Evolutionary conservation across 768 basidiomycete genomes (phyloP).

Genomic region (Mycena galopus): DNA sequence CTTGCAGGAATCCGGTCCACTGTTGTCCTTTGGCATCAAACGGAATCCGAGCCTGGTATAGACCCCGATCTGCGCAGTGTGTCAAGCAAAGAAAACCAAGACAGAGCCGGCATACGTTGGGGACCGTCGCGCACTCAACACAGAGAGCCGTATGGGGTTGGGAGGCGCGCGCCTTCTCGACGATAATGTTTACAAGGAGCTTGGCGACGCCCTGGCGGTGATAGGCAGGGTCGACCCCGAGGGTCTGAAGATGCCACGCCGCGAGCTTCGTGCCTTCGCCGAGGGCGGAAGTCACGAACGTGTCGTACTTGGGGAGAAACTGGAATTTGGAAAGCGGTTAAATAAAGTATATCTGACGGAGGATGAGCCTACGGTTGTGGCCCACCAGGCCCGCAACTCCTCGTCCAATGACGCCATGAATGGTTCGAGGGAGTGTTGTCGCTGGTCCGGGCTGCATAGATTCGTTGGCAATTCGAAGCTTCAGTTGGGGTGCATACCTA

Average conservation of each 20-base stretch:
- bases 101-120: not conserved
- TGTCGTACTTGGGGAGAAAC: slow-evolving; percentile 22
- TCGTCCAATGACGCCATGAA: not conserved
- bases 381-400: slow-evolving; percentile 27
- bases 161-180: not conserved
- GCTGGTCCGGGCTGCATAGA: slow-evolving; percentile 9
- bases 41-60: slow-evolving; percentile 2
- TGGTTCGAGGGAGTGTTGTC: slow-evolving; percentile 2
- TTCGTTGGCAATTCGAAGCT: not conserved
- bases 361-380: not conserved
- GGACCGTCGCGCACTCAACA: slow-evolving; percentile 1
- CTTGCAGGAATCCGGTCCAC: not conserved
- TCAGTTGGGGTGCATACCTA: not conserved
- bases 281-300: slow-evolving; percentile 1
- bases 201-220: slow-evolving; percentile 10
- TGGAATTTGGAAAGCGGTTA: not conserved
- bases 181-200: slow-evolving; percentile 1
- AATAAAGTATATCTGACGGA: not conserved
- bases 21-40: slow-evolving; percentile 1
- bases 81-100: not conserved
- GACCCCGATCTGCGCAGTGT: not conserved
- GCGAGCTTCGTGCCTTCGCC: slow-evolving; percentile 20
- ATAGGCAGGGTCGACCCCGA: slow-evolving; percentile 22
- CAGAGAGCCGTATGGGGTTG: not conserved
- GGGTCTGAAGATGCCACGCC: slow-evolving; percentile 22